Evolutionary conservation across 2,329 filamentous ascomycete species (phyloP), one percentile per base, ranked within the genome.

Genomic region (Leptographium procerum): DNA sequence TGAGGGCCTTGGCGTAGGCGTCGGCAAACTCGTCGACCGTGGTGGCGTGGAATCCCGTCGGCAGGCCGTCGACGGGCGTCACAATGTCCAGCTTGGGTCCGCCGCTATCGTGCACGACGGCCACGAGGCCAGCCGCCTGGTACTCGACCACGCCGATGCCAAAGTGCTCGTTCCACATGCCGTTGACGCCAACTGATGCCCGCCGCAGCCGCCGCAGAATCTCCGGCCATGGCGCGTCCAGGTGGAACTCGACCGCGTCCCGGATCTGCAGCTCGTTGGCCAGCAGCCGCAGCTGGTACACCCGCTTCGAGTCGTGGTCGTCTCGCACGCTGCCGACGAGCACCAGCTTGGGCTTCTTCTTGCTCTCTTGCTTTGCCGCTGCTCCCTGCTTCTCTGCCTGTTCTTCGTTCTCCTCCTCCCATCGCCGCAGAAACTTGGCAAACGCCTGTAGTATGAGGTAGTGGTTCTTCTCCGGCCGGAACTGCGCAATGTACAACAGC

Each of bases 111-210:
- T 99, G 94, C 10, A 97, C 94, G 0, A 99, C 91, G 6, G 87
- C 85, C 59, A 99, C 91, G 59, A 99, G 76, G 1, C 94, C 94
- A 0, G 94, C 94, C 4, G 94, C 94, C 69, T 97, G 91, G 69
- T 97, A 99, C 75, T 99, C 94, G 47, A 99, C 94, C 19, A 97
- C 91, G 1, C 94, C 94, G 60, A 99, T 99, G 26, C 94, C 94
- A 69, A 99, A 99, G 71, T 99, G 94, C 74, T 99, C 94, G 70
- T 96, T 97, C 92, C 94, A 99, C 94, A 99, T 99, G 67, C 88
- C 90, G 66, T 99, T 99, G 33, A 95, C 91, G 55, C 94, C 94
- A 1, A 99, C 82, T 22, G 84, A 92, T 4, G 88, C 85, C 62
- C 77, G 84, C 57, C 83, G 76, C 61, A 97, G 77, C 82, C 89